Base-by-base conservation (phyloP, 2,329 filamentous ascomycete species). In the Lanzia echinophila region DNA sequence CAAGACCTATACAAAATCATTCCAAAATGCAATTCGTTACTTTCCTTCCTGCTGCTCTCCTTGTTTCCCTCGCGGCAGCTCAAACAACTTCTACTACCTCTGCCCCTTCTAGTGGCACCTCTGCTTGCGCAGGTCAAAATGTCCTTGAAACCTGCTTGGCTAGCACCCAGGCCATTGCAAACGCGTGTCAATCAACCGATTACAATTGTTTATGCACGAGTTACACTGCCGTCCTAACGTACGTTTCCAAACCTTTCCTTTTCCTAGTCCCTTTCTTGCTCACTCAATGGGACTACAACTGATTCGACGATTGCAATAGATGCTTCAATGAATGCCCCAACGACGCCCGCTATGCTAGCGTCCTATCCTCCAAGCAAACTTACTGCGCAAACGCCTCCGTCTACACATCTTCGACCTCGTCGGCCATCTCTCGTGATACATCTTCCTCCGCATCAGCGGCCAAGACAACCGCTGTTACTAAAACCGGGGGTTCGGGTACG, bases 261-360 rank as follows among this genome's bases (percentile, higher is more conserved):
- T 20, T 24, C 10, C 34, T 60, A n/a, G 12, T 41, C 24, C 17
- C 4, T 62, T 60, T 12, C 24, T 41, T 20, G 43, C 31, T 50
- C 32, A 33, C 31, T 24, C 17, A 28, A 51, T 47, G 8, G 22
- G 33, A 22, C 12, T 12, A 15, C 6, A 43, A n/a, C 6, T 12
- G 24, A 42, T 19, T 47, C 54, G 60, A 54, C 59, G 58, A 57
- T 42, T 12, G 10, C 48, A 13, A 22, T 55, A 77, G 75, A 32
- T 85, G 82, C 76, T 84, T 82, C 72, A 78, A 79, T 73, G 81
- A 82, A 73, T 85, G 83, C 71, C 80, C 81, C 50, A 68, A 71
- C 59, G 73, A 77, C 62, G 58, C 70, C 15, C 68, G 66, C 47
- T 54, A 58, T 24, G 33, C 53, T 8, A 44, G 47, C 3, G 53